These are phyloP conservation scores for Polytolypa hystricis DNA, from an alignment of 2,329 filamentous ascomycete species.

Conservation along the genomic window DNA sequence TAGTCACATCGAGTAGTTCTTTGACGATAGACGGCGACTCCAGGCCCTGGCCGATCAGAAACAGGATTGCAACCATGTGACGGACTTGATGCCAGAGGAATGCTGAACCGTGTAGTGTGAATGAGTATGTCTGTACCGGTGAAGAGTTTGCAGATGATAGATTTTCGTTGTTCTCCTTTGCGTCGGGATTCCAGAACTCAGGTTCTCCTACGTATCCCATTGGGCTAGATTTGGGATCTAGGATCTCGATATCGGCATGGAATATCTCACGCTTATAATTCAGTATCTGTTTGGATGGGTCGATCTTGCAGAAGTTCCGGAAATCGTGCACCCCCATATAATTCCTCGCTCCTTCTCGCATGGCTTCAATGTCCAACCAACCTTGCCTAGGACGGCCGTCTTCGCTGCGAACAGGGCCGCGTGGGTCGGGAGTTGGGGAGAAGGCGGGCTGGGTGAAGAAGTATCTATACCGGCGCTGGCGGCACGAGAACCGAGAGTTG, in stretches of 20 bases:
- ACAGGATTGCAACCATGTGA: constrained; percentile 86
- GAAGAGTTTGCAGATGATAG: constrained; percentile 20
- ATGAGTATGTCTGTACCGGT: constrained; percentile 63
- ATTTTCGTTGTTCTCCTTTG: constrained; percentile 1
- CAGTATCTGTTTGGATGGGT: constrained; percentile 76
- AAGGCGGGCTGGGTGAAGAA: constrained; percentile 96
- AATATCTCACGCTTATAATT: constrained; percentile 74
- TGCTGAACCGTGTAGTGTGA: constrained; percentile 78
- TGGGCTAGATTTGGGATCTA: constrained; percentile 42
- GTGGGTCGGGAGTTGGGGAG: constrained; percentile 49
- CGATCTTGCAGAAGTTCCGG: constrained; percentile 92
- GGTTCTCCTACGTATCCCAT: constrained; percentile 44
- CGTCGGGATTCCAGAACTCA: constrained; percentile 28
- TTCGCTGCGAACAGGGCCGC: constrained; percentile 32
- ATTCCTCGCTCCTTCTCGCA: constrained; percentile 68
- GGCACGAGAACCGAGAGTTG: constrained; percentile 84
- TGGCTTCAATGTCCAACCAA: constrained; percentile 77
- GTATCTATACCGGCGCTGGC: constrained; percentile 84
- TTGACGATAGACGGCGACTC: constrained; percentile 64
- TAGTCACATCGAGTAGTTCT: constrained; percentile 60
- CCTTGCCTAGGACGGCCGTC: constrained; percentile 44
- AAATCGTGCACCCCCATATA: constrained; percentile 87
- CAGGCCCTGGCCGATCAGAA: constrained; percentile 79
- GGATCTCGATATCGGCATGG: constrained; percentile 65
- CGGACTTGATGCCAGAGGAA: constrained; percentile 98